Conservation (phyloP, 441 rosid genomes). For the Populus hybrid region DNA sequence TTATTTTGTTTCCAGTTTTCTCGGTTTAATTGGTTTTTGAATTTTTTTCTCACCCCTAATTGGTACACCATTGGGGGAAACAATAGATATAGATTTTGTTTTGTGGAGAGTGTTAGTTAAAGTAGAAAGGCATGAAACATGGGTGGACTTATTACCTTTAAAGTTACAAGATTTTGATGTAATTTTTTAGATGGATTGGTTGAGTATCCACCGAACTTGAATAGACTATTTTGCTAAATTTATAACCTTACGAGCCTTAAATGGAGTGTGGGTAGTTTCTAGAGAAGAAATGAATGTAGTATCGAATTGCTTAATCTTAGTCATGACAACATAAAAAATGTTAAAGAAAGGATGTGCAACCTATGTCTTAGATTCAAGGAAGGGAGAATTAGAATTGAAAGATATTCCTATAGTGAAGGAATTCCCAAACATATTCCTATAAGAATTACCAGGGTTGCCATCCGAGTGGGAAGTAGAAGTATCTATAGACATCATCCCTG, state of each 20-base stretch:
- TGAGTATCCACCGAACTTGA: not conserved
- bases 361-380: not conserved
- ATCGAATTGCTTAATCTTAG: too few relatives aligned
- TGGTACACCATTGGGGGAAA: too few relatives aligned
- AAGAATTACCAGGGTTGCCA: not conserved
- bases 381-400: not conserved
- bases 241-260: not conserved
- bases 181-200: not conserved
- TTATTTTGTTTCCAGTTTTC: too few relatives aligned
- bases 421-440: not conserved
- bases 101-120: too few relatives aligned
- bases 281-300: not conserved
- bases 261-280: too few relatives aligned
- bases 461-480: not conserved
- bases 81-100: too few relatives aligned
- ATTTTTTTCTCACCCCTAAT: too few relatives aligned
- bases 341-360: not conserved
- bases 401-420: not conserved
- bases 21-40: too few relatives aligned
- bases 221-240: not conserved
- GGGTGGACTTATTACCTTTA: too few relatives aligned
- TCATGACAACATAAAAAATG: too few relatives aligned
- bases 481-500: not conserved
- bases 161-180: not conserved
- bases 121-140: too few relatives aligned